phyloP scores from a whole-genome alignment of 2,329 filamentous ascomycete genomes.

The Fonsecaea pugnacius region DNA sequence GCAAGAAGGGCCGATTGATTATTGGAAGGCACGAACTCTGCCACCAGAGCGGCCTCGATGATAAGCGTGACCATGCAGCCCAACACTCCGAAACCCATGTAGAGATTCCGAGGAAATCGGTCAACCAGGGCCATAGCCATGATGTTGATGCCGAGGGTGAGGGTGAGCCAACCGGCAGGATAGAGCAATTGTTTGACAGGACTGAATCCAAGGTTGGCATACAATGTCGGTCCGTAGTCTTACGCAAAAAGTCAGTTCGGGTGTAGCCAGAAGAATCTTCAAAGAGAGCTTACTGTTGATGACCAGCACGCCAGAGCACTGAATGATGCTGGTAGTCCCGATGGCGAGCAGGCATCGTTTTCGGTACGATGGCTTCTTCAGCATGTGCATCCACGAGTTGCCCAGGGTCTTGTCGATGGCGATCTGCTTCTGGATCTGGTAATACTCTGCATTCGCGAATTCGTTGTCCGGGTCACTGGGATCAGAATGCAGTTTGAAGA shows the following conservation, averaged over 20 bases:
- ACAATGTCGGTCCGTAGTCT: constrained; percentile 51
- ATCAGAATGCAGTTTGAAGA: constrained; percentile 29
- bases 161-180: constrained; percentile 27
- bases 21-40: constrained; percentile 10
- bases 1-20: constrained; percentile 42
- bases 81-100: constrained; percentile 24
- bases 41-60: constrained; percentile 18
- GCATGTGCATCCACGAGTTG: constrained; percentile 32
- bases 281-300: constrained; percentile 42
- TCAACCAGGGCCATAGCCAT: constrained; percentile 32
- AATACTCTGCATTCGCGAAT: constrained; percentile 31
- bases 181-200: constrained; percentile 37
- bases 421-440: constrained; percentile 36
- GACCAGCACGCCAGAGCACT: constrained; percentile 45
- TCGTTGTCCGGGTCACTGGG: constrained; percentile 26
- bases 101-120: constrained; percentile 24
- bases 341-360: constrained; percentile 31
- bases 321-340: constrained; percentile 31
- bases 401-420: constrained; percentile 33
- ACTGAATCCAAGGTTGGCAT: constrained; percentile 51
- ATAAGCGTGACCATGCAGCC: constrained; percentile 22
- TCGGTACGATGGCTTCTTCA: constrained; percentile 32
- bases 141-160: constrained; percentile 22
- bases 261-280: neutral
- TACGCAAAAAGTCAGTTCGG: constrained; percentile 33